Conservation (phyloP, 495 filamentous ascomycete species). For the Hypoxylon intermedium region DNA sequence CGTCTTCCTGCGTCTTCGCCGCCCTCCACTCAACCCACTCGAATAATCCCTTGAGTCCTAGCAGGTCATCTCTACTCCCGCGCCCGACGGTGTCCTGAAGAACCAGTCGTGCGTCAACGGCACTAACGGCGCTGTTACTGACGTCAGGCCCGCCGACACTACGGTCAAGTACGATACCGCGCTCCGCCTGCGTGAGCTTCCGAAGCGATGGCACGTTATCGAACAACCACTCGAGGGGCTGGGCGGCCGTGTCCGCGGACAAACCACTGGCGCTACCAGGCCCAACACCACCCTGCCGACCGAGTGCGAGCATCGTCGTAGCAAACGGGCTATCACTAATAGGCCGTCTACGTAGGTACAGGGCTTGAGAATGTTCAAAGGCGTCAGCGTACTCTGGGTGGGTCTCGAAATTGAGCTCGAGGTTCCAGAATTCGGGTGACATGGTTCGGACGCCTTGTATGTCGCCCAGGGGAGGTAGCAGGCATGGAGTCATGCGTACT, state of each 20-base stretch:
- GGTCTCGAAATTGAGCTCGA: constrained; percentile 77
- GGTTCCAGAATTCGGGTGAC: constrained; percentile 81
- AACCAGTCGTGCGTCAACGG: constrained; percentile 79
- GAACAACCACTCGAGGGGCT: constrained; percentile 79
- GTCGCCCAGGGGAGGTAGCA: constrained; percentile 78
- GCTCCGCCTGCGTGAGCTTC: constrained; percentile 76
- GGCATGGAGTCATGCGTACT: constrained; percentile 68
- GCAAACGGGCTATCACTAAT: constrained; percentile 74
- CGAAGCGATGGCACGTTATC: constrained; percentile 58
- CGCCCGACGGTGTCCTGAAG: constrained; percentile 69
- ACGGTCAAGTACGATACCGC: constrained; percentile 69
- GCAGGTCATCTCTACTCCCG: constrained; percentile 69
- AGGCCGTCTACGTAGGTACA: constrained; percentile 82
- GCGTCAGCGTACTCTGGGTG: constrained; percentile 69
- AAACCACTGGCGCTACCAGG: constrained; percentile 27
- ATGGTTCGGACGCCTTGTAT: constrained; percentile 71
- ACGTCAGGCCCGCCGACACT: constrained; percentile 56
- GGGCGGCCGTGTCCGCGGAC: constrained; percentile 32
- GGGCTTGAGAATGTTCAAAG: constrained; percentile 76
- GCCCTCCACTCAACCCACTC: constrained; percentile 71
- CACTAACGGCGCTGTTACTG: constrained; percentile 61
- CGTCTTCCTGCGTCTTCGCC: constrained; percentile 36
- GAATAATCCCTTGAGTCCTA: constrained; percentile 80
- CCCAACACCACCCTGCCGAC: constrained; percentile 48
- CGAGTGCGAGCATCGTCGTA: constrained; percentile 72